phyloP scores from a whole-genome alignment of 345 rosid species.

The Microthlaspi erraticum region DNA sequence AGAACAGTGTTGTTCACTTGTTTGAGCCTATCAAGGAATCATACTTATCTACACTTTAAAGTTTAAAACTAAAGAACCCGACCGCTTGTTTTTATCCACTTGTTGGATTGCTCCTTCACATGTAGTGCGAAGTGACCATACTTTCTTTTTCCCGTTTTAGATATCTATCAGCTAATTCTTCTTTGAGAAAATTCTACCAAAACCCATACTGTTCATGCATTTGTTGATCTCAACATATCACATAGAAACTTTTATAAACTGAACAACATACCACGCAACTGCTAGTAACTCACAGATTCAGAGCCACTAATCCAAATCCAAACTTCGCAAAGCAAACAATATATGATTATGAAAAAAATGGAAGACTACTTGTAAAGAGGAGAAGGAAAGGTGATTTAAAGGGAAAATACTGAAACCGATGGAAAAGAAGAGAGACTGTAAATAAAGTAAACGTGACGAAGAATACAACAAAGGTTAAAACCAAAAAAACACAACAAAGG shows the following conservation, averaged over 20 bases:
- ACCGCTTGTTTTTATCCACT: conserved; percentile 43
- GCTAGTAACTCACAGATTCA: conserved; percentile 11
- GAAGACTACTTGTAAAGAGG: neutral
- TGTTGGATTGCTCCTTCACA: conserved; percentile 31
- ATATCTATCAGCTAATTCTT: conserved; percentile 2
- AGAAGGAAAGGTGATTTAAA: conserved; percentile 7
- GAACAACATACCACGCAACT: conserved; percentile 11
- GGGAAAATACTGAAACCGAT: neutral
- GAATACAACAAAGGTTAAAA: neutral
- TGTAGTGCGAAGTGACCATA: conserved; percentile 36
- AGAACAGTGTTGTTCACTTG: conserved; percentile 24
- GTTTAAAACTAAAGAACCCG: conserved; percentile 37
- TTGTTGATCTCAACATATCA: conserved; percentile 21
- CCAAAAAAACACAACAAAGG: neutral
- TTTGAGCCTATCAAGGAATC: conserved; percentile 37
- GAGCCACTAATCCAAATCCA: neutral
- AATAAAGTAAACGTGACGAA: neutral
- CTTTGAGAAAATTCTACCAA: conserved; percentile 23
- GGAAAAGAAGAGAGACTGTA: conserved; percentile 4
- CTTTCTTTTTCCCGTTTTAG: conserved; percentile 6
- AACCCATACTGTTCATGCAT: neutral
- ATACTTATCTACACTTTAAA: conserved; percentile 40
- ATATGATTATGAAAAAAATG: neutral
- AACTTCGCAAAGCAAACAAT: neutral
- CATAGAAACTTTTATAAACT: neutral